A percentile compares a stretch with the other conserved stretches of the same genome.
Evolutionary conservation across 805 yeast genomes (phyloP).

Genomic region (Komagataella pseudopastoris): DNA sequence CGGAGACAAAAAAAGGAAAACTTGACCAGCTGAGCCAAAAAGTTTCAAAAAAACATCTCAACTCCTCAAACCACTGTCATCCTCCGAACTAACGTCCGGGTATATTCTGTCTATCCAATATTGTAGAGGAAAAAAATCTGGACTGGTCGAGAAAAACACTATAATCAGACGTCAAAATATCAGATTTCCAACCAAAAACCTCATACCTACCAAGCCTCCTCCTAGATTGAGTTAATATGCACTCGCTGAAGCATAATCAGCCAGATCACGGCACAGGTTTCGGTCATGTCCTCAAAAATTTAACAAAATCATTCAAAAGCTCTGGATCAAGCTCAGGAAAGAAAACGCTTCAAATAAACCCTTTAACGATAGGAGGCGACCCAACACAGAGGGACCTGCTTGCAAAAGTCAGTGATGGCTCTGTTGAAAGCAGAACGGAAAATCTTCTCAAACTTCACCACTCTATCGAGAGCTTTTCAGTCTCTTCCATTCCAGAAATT

Average conservation of each 20-base stretch:
- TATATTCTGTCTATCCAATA: no score
- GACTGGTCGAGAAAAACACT: not conserved
- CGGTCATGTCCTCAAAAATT: slow-evolving; percentile 8
- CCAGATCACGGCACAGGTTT: not conserved
- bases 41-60: no score
- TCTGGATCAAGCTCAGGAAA: slow-evolving; percentile 1
- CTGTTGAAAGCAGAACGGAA: slow-evolving; percentile 21
- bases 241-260: not conserved
- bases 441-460: slow-evolving; percentile 39
- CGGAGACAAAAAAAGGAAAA: no score
- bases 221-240: not conserved
- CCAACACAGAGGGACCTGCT: slow-evolving; percentile 9
- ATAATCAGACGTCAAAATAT: no score
- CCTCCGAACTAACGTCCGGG: no score
- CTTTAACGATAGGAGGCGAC: slow-evolving; percentile 16
- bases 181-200: not conserved
- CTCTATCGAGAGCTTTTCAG: slow-evolving; percentile 34
- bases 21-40: no score
- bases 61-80: no score
- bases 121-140: no score
- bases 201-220: not conserved
- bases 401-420: slow-evolving; percentile 9
- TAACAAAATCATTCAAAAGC: slow-evolving; percentile 10
- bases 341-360: slow-evolving; percentile 10
- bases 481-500: slow-evolving; percentile 52